phyloP scores from a whole-genome alignment of 352 stramenopile species.

The Phytophthora pisi region DNA sequence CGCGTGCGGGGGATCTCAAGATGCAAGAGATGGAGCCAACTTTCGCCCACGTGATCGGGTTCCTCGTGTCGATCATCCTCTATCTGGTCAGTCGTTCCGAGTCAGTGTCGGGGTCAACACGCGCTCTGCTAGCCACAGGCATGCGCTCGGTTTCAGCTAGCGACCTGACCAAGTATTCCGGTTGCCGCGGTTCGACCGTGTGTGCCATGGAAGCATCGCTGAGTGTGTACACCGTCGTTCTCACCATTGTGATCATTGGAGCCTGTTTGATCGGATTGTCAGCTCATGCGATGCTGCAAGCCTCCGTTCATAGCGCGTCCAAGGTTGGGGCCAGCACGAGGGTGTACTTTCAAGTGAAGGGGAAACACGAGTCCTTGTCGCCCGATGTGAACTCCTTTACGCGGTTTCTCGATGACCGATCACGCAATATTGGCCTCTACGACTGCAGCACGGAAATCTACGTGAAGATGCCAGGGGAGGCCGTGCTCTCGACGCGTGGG shows the following conservation, averaged over 20 bases:
- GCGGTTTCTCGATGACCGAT: conserved; percentile 44
- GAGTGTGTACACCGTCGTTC: conserved; percentile 23
- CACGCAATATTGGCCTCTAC: conserved; percentile 30
- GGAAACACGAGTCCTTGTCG: conserved; percentile 1
- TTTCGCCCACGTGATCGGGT: conserved; percentile 40
- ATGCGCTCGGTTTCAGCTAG: conserved; percentile 29
- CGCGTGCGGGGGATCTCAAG: conserved; percentile 40
- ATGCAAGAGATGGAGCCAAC: conserved; percentile 47
- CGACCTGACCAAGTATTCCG: conserved; percentile 37
- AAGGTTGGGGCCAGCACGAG: conserved; percentile 9
- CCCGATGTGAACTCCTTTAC: conserved; percentile 41
- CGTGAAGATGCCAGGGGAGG: conserved; percentile 14
- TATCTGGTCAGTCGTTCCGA: conserved; percentile 21
- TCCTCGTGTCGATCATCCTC: conserved; percentile 30
- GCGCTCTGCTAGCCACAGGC: conserved; percentile 29
- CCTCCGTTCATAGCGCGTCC: neutral
- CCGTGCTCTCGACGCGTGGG: conserved; percentile 34
- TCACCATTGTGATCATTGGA: conserved; percentile 21
- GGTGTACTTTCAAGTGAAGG: neutral
- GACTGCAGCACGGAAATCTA: conserved; percentile 41
- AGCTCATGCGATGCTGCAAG: conserved; percentile 26
- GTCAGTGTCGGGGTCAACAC: conserved; percentile 8
- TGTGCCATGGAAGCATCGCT: conserved; percentile 36
- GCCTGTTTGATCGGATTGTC: conserved; percentile 20
- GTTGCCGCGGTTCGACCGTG: conserved; percentile 39